phyloP scores from a whole-genome alignment of 2,329 filamentous ascomycete genomes.

The Stagonosporopsis cucurbitacearum region DNA sequence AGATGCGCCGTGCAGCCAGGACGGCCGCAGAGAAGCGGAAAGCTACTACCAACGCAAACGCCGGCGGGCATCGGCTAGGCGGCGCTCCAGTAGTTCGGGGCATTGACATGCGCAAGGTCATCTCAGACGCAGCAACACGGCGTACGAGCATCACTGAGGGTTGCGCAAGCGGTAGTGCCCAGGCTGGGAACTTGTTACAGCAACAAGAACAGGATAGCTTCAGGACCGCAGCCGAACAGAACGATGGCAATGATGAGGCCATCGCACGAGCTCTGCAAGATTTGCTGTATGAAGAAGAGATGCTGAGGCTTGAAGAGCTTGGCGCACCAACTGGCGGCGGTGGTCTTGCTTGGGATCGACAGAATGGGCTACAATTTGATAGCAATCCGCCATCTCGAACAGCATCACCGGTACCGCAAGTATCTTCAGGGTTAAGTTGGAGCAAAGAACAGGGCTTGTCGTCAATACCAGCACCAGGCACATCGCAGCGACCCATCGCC shows the following conservation, averaged over 20 bases:
- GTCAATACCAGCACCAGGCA: slow-evolving; percentile 18
- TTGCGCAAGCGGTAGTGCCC: slow-evolving; percentile 75
- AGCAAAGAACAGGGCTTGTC: slow-evolving; percentile 47
- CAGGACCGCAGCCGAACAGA: slow-evolving; percentile 82
- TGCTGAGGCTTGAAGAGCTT: slow-evolving; percentile 57
- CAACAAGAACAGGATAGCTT: slow-evolving; percentile 75
- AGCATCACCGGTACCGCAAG: slow-evolving; percentile 53
- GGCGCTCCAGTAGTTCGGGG: slow-evolving; percentile 64
- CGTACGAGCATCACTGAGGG: slow-evolving; percentile 72
- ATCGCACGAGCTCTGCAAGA: slow-evolving; percentile 88
- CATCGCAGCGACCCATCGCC: slow-evolving; percentile 14
- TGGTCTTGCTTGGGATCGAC: slow-evolving; percentile 46
- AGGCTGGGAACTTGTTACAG: slow-evolving; percentile 69
- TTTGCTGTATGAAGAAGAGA: slow-evolving; percentile 79
- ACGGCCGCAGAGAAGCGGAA: slow-evolving; percentile 75
- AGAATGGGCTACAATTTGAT: slow-evolving; percentile 47
- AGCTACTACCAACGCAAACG: slow-evolving; percentile 65
- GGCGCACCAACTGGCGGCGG: slow-evolving; percentile 48
- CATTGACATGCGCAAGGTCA: slow-evolving; percentile 73
- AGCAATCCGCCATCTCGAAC: slow-evolving; percentile 54
- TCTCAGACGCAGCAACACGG: slow-evolving; percentile 71
- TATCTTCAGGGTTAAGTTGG: slow-evolving; percentile 29
- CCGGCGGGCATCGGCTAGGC: slow-evolving; percentile 76
- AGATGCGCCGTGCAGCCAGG: slow-evolving; percentile 76
- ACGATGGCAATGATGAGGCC: slow-evolving; percentile 85